Base-by-base conservation (phyloP, 2,329 filamentous ascomycete genomes). In the Fusarium aywerte region DNA sequence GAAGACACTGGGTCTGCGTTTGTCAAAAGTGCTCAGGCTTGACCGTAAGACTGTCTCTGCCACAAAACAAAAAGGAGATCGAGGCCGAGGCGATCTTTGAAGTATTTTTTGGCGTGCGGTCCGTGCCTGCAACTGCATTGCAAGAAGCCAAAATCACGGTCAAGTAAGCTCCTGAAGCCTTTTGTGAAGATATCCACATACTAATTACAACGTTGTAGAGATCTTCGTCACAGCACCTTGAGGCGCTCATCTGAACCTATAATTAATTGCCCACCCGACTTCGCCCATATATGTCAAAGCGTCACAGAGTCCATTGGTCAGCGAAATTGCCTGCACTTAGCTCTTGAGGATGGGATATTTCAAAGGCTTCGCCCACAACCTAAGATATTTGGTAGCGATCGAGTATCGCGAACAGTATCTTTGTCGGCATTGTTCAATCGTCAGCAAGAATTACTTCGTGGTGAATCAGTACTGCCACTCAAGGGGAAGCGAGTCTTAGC, bases 141-240 rank as follows among this genome's bases (percentile, higher is more conserved):
- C 50, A 53, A 25, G 50, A 53, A 21, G 50, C 7, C n/a, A 53
- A 53, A 6, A 53, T 53, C n/a, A 53, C 50, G 1, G 42, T 53
- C n/a, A 36, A 53, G 39, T 53, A 29, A 35, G 21, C 11, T 12
- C 10, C 5, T 11, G 3, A 50, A 21, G 1, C 4, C 5, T 9
- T 11, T 3, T 39, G 7, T 16, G 4, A 16, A 5, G 6, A 21
- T 11, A n/a, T 29, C 9, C n/a, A 3, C 7, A 27, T 12, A 5
- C 40, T 36, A 25, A 43, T 0, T 18, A 9, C 4, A 23, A 15
- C 5, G 29, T 9, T 8, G 4, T 9, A 50, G 47, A 21, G 33
- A 50, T 5, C 3, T 50, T 2, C 23, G 7, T 4, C 31, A 23
- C 2, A 20, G 25, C 2, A 49, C 12, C 11, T 16, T 13, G 8